Base-by-base conservation (phyloP, 1,284 basidiomycete species). In the Moesziomyces sp. region DNA sequence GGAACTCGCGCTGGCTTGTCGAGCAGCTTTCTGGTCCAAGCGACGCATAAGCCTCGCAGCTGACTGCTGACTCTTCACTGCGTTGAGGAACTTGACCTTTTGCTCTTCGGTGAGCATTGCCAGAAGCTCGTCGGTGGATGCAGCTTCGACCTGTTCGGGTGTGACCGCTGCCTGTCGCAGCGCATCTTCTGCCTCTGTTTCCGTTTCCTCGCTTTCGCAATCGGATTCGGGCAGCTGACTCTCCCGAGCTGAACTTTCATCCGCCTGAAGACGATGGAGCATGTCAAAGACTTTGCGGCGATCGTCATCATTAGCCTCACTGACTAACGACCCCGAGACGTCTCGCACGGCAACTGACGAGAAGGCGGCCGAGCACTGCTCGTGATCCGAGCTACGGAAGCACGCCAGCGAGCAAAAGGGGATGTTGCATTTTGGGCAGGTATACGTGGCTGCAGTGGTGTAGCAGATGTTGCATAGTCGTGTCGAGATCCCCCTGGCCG, bases 371-470 rank as follows among this genome's bases (percentile, higher is more conserved):
- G 78, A 54, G 48, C 80, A 82, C 0, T 61, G 55, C n/a, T 62
- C 47, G 52, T 82, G 80, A 18, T 48, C 52, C 8, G 40, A 21
- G 16, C 57, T 62, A 8, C 77, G 70, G 26, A 76, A 82, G 62
- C 80, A 82, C 5, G 21, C 23, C 14, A 79, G 62, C 9, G 78
- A 78, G 61, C 80, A 82, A 56, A 71, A 82, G 1, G 80, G 80
- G 2, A 69, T 52, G 44, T 80, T 76, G 69, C 80, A 82, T 44
- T 58, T 53, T 1, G 80, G 77, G 53, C 80, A 82, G n/a, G 52
- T 76, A 61, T 82, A 82, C 6, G 58, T 46, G 0, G 78, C 72
- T 2, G 52, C 45, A 7, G 58, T 26, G 28, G 63, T 46, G 48
- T 65, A 74, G 57, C 80, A 81, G 53, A 81, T 66, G 52, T 76